These are phyloP conservation scores for Henckelia pumila DNA, from an alignment of 257 asterid genomes.

Conservation along the genomic window DNA sequence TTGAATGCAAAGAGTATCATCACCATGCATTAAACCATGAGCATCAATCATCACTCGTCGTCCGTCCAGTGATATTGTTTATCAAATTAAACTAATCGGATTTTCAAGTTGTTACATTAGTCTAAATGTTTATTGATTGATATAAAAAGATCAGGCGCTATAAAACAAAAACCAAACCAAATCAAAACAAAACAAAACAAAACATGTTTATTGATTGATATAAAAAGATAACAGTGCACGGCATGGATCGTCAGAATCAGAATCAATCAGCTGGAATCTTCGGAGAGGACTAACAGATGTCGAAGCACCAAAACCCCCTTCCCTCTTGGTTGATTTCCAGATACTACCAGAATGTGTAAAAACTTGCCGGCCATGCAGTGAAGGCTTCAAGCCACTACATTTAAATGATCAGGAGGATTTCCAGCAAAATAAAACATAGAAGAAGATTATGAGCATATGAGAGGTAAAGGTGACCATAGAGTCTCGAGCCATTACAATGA, in stretches of 20 bases:
- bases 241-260: conserved; percentile 72
- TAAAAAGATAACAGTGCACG: no score
- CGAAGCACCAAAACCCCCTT: conserved; percentile 38
- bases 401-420: conserved; percentile 30
- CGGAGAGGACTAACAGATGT: conserved; percentile 75
- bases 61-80: no score
- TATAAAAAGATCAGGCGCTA: no score
- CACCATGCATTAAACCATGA: no score
- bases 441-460: conserved; percentile 2
- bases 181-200: no score
- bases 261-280: conserved; percentile 82
- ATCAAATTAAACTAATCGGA: no score
- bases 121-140: no score
- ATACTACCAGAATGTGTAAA: conserved; percentile 44
- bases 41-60: no score
- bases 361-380: conserved; percentile 42
- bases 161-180: no score
- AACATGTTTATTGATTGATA: no score
- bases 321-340: conserved; percentile 38
- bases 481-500: conserved; percentile 4
- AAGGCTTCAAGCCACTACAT: conserved; percentile 75
- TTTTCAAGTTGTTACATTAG: no score
- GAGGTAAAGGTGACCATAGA: not conserved
- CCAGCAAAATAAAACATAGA: conserved; percentile 33
- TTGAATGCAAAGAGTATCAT: no score